Conservation (phyloP, 108 stramenopile genomes). For the Epipyxis sp. region DNA sequence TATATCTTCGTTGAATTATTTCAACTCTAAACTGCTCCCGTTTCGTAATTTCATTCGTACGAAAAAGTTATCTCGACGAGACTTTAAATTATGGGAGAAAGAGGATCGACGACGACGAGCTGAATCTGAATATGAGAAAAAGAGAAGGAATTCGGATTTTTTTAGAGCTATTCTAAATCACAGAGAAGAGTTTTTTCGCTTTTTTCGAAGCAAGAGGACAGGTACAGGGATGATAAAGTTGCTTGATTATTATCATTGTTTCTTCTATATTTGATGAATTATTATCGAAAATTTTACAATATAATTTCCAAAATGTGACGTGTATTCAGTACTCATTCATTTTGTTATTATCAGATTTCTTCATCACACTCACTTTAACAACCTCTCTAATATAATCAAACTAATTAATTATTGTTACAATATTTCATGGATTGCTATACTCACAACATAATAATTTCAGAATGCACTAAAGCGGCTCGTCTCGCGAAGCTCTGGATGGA, state of each 20-base stretch:
- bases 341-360: too few species aligned
- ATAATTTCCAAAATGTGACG: not conserved
- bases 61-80: not conserved
- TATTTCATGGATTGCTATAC: too few species aligned
- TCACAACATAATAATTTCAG: too few species aligned
- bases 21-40: too few species aligned
- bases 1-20: too few species aligned
- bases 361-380: too few species aligned
- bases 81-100: not conserved
- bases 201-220: not conserved
- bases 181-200: not conserved
- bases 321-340: too few species aligned
- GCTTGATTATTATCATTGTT: not conserved
- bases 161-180: not conserved
- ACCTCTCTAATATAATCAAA: too few species aligned
- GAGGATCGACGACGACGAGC: not conserved
- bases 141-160: not conserved
- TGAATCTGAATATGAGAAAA: not conserved
- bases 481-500: slow-evolving; percentile 33
- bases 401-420: too few species aligned
- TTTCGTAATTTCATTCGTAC: not conserved
- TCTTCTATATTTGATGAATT: too few species aligned
- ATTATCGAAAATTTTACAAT: too few species aligned
- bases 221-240: not conserved
- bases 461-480: slow-evolving; percentile 34